phyloP scores from a whole-genome alignment of 78 protist species.

The Capsaspora owczarzaki region DNA sequence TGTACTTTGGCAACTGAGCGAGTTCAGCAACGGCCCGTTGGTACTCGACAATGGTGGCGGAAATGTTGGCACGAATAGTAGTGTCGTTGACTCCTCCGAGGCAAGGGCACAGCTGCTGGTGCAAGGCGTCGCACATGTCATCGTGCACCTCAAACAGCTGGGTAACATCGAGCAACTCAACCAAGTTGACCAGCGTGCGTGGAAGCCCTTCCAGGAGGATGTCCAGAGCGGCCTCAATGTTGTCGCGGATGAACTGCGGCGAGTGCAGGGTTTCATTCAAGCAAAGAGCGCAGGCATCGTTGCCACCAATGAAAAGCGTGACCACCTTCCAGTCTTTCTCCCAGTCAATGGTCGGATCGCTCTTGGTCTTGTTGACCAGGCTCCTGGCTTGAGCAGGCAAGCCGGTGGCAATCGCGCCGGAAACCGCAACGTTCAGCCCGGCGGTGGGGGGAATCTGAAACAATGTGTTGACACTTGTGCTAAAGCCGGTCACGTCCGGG shows the following conservation, averaged over 20 bases:
- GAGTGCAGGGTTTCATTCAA: not conserved
- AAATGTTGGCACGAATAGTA: no score
- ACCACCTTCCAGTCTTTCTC: not conserved
- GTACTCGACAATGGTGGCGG: not conserved
- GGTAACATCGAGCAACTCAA: not conserved
- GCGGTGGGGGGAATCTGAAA: not conserved
- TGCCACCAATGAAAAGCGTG: not conserved
- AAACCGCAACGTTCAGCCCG: slow-evolving; percentile 1
- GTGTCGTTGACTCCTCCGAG: not conserved
- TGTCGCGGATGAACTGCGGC: not conserved
- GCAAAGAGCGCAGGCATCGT: not conserved
- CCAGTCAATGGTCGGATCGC: not conserved
- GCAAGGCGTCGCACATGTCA: not conserved
- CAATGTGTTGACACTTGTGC: not conserved
- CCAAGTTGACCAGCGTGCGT: slow-evolving; percentile 6
- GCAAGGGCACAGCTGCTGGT: not conserved
- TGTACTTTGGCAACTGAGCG: not conserved
- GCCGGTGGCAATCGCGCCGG: not conserved
- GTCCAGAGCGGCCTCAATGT: not conserved
- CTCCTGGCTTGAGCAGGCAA: not conserved
- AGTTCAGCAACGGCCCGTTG: not conserved
- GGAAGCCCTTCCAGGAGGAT: not conserved
- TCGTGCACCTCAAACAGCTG: not conserved
- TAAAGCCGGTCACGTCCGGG: not conserved
- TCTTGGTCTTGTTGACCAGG: not conserved